Evolutionary conservation across 768 basidiomycete genomes (phyloP).

Genomic region (Multifurca ochricompacta): DNA sequence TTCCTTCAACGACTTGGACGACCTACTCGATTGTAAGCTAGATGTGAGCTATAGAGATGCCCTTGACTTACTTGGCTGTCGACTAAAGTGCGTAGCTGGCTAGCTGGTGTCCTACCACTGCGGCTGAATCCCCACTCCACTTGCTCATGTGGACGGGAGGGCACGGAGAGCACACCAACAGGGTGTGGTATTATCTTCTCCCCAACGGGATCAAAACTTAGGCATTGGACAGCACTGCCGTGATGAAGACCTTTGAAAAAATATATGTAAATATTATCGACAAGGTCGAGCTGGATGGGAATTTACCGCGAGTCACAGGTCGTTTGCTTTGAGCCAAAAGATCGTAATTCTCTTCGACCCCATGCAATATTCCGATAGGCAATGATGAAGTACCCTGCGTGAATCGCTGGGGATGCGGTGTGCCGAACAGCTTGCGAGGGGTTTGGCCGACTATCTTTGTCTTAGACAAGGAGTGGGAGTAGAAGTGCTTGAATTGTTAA

Average conservation of each 20-base stretch:
- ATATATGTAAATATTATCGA: not conserved
- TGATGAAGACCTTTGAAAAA: slow-evolving; percentile 40
- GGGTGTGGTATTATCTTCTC: slow-evolving; percentile 58
- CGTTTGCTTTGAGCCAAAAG: slow-evolving; percentile 50
- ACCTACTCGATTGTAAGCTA: slow-evolving; percentile 35
- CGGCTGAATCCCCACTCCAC: slow-evolving; percentile 55
- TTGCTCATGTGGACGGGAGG: slow-evolving; percentile 56
- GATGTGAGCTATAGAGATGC: not conserved
- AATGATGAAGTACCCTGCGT: slow-evolving; percentile 65
- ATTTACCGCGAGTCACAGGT: slow-evolving; percentile 45
- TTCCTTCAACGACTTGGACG: slow-evolving; percentile 70
- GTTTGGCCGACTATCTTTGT: slow-evolving; percentile 73
- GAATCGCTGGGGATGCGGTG: slow-evolving; percentile 68
- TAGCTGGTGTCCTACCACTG: slow-evolving; percentile 30
- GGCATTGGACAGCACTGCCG: slow-evolving; percentile 37
- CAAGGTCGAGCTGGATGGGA: not conserved
- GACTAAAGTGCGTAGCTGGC: slow-evolving; percentile 52
- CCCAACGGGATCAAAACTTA: slow-evolving; percentile 50
- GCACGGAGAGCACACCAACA: slow-evolving; percentile 48
- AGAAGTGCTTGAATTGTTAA: not conserved
- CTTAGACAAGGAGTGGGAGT: not conserved
- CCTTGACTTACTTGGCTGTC: slow-evolving; percentile 48
- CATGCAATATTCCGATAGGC: slow-evolving; percentile 62
- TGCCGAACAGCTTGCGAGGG: slow-evolving; percentile 73
- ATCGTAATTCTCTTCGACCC: slow-evolving; percentile 79